Base-by-base conservation (phyloP, 2,329 filamentous ascomycete species). In the Aureobasidium subglaciale region DNA sequence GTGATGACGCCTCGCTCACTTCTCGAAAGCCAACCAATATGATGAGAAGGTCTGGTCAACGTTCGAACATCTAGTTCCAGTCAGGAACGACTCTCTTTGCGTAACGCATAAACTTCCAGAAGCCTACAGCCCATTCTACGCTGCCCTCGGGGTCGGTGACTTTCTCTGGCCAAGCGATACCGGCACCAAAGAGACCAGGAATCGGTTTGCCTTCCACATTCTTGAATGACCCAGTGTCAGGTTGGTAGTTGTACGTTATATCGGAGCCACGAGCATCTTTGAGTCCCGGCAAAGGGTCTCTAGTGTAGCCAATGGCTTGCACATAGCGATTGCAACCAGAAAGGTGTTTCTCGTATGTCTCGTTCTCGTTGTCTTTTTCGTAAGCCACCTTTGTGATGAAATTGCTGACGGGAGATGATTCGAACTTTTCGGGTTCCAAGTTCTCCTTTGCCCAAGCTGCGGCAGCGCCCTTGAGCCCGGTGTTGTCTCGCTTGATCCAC, bases 21-120 rank as follows among this genome's bases (percentile, higher is more conserved):
- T 10, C 4, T 45, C 27, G 30, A 45, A 20, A 15, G 11, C 27
- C 5, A 34, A 16, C 16, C 10, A 15, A 24, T 24, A 13, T 24
- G 6, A 18, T 11, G 20, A 25, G 7, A 34, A 5, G 18, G 3
- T 3, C 10, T 1, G 13, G 2, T 2, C 20, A 15, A 32, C 27
- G 29, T 30, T 35, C 11, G 11, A 25, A 38, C 15, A 18, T 52
- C 49, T 57, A 63, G 25, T 68, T 68, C 81, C 81, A 84, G 16
- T 70, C 66, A 15, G 78, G 79, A 18, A 74, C 70, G 4, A 82
- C 80, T 58, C 72, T 75, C 67, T 79, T 79, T 54, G 82, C 66
- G 61, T 78, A 84, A 43, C 76, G 81, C 81, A 85, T 84, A 60
- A 86, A 85, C 68, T 86, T 85, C 64, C 74, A 83, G 63, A 85